Conservation (phyloP, 163 green algal genomes). For the Chloromonas sp. region DNA sequence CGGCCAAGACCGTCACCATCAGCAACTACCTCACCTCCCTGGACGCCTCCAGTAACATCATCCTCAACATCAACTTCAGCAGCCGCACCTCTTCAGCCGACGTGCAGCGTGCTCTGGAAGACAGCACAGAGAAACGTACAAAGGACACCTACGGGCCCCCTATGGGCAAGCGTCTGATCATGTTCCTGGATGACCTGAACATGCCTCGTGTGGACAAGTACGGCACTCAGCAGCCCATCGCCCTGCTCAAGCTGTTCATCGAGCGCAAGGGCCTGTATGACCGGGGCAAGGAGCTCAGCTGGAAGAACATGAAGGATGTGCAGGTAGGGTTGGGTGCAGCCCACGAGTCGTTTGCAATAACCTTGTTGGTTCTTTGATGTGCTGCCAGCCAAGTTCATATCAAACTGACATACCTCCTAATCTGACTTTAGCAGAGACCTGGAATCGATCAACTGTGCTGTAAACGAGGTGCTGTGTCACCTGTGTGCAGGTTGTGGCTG, state of each 20-base stretch:
- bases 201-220: conserved; percentile 78
- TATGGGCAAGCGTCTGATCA: conserved; percentile 69
- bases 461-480: too few relatives aligned
- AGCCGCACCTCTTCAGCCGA: conserved; percentile 29
- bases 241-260: conserved; percentile 78
- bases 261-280: conserved; percentile 76
- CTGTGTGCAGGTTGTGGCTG: conserved; percentile 42
- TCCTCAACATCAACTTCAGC: conserved; percentile 78
- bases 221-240: conserved; percentile 82
- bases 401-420: too few relatives aligned
- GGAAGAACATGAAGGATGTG: conserved; percentile 85
- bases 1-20: conserved; percentile 79
- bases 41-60: conserved; percentile 40
- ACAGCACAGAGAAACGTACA: conserved; percentile 71
- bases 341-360: too few relatives aligned
- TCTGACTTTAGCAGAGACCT: too few relatives aligned
- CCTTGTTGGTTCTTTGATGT: too few relatives aligned
- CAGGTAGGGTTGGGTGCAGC: conserved; percentile 20
- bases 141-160: conserved; percentile 80
- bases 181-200: conserved; percentile 82
- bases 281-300: conserved; percentile 77
- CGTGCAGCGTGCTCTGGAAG: conserved; percentile 68
- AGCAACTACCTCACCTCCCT: conserved; percentile 60
- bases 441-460: too few relatives aligned
- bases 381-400: too few relatives aligned